These are phyloP conservation scores for Nakazawaea laoshanensis DNA, from an alignment of 805 yeast genomes.

Conservation along the genomic window DNA sequence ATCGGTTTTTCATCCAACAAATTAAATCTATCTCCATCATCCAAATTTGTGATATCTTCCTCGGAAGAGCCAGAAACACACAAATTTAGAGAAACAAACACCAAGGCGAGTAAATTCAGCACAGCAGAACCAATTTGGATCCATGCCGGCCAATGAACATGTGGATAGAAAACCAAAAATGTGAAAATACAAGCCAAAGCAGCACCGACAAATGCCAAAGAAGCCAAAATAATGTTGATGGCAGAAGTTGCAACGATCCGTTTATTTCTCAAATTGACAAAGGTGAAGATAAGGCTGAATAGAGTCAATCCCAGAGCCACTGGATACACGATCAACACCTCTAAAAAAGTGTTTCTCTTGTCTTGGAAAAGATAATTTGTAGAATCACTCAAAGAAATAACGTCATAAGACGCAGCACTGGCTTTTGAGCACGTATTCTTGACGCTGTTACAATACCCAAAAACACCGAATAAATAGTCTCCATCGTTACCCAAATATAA, in stretches of 20 bases:
- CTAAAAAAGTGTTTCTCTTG: constrained; percentile 44
- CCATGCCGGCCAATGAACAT: constrained; percentile 69
- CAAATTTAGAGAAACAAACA: constrained; percentile 31
- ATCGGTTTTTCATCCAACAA: constrained; percentile 3
- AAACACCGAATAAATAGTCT: constrained; percentile 46
- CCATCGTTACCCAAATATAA: constrained; percentile 42
- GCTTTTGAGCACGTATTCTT: constrained; percentile 31
- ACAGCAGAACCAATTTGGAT: constrained; percentile 59
- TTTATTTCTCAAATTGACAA: constrained; percentile 1
- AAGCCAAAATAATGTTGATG: constrained; percentile 33
- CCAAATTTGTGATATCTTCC: constrained; percentile 13
- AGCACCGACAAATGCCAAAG: constrained; percentile 45
- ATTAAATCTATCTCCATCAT: constrained; percentile 5
- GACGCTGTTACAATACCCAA: constrained; percentile 49
- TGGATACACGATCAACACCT: constrained; percentile 53
- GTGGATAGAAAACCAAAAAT: constrained; percentile 54
- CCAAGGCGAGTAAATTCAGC: constrained; percentile 40
- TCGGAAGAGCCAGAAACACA: constrained; percentile 2
- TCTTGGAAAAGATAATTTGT: constrained; percentile 41
- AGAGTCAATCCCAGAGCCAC: constrained; percentile 59
- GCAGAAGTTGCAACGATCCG: constrained; percentile 22
- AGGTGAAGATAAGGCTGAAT: constrained; percentile 28
- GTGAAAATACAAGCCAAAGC: constrained; percentile 46
- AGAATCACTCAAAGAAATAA: constrained; percentile 21
- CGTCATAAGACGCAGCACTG: constrained; percentile 32